Base-by-base conservation (phyloP, 768 basidiomycete genomes). In the Macrocybe gigantea region DNA sequence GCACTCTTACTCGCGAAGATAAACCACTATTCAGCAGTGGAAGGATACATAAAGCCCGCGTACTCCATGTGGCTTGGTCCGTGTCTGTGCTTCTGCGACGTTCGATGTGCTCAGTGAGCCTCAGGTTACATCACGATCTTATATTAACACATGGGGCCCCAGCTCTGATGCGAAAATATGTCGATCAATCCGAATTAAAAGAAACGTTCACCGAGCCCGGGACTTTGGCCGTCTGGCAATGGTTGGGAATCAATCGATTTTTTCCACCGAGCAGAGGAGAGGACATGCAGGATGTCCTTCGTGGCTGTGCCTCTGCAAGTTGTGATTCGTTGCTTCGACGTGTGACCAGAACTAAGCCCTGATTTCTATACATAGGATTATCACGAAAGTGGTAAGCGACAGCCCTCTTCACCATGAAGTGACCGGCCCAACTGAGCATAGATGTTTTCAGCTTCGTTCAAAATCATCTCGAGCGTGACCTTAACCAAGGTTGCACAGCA, bases 1-100 rank as follows among this genome's bases (percentile, higher is more conserved):
- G 69, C n/a, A 50, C 50, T 7, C 64, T 82, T 43, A 65, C 69
- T 41, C 72, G 85, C 33, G 82, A 84, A 60, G 87, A 90, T 50
- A 89, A 88, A 51, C 87, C 88, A 0, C 59, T 91, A 2, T 89
- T 88, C 58, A 84, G 81, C 53, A 85, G 78, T 37, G 71, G 75
- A 29, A 66, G 71, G 31, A 70, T 91, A 9, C 87, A 89, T 54
- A 79, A 77, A 53, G 78, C 83, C 11, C 71, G 80, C 7, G 75
- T 87, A 1, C 59, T 82, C 13, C 84, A 83, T 2, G 67, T 89
- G 1, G 63, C 70, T 34, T 90, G 88, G 88, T 84, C 4, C 8
- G 14, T 2, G 32, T 9, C 8, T 31, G 7, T 22, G 22, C 22
- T 36, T 22, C 12, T 13, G 22, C 37, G 15, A 41, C 9, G 46